These are phyloP conservation scores for Coccomyxa sp. DNA, from an alignment of 139 green algal genomes.

Conservation along the genomic window DNA sequence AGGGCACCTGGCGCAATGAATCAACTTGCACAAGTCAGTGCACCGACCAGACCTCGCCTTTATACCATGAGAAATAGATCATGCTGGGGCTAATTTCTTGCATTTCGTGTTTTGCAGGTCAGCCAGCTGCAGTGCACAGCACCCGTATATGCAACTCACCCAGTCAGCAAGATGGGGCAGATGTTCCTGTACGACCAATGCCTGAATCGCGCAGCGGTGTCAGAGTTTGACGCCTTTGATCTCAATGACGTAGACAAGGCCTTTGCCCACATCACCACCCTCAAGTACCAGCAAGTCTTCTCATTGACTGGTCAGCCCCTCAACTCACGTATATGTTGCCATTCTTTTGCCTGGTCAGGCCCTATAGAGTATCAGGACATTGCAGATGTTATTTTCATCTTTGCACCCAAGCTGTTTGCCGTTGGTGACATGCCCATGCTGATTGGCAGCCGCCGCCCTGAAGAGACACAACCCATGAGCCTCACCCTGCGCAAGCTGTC, in stretches of 20 bases:
- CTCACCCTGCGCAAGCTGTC: no score
- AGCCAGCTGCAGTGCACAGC: constrained; percentile 42
- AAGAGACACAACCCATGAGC: no score
- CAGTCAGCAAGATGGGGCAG: constrained; percentile 78
- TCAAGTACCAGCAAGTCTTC: constrained; percentile 69
- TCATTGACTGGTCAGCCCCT: constrained; percentile 22
- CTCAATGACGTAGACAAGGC: constrained; percentile 80
- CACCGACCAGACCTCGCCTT: neutral
- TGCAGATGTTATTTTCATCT: no score
- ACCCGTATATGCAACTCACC: constrained; percentile 75
- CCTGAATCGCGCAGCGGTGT: constrained; percentile 41
- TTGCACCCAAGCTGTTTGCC: no score
- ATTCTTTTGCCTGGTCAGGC: no score
- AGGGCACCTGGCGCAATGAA: no score
- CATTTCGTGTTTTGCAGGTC: neutral
- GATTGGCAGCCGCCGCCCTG: no score
- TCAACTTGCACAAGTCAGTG: neutral
- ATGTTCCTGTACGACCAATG: constrained; percentile 83
- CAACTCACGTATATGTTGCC: no score
- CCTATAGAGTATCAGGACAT: no score
- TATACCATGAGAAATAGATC: neutral
- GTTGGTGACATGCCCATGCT: no score
- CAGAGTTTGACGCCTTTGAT: constrained; percentile 64
- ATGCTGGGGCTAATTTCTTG: neutral
- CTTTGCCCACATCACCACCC: constrained; percentile 49